Percentiles rank a stretch among this genome's conserved stretches.
Conservation (phyloP, 805 yeast species). For the Saccharomycopsis microspora region DNA sequence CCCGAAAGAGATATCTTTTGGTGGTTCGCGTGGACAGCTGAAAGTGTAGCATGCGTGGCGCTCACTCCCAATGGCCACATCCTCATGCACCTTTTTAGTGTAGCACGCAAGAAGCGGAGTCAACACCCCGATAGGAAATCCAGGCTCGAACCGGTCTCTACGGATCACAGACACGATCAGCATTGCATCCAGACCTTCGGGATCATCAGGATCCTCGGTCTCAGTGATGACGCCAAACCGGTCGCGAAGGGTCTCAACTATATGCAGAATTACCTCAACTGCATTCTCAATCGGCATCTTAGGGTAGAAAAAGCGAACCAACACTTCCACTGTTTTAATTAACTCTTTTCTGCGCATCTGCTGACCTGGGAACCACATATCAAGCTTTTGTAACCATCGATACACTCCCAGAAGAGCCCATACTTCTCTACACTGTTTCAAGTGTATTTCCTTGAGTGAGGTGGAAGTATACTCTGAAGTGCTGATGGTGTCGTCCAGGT, state of each 20-base stretch:
- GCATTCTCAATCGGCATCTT: background rate
- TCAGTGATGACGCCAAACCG: background rate
- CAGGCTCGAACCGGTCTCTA: background rate
- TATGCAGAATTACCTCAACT: background rate
- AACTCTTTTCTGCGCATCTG: slow-evolving; percentile 9
- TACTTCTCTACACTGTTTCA: slow-evolving; percentile 7
- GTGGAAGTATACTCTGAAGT: slow-evolving; percentile 1
- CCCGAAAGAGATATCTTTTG: background rate
- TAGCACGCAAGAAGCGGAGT: slow-evolving; percentile 3
- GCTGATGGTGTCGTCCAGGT: slow-evolving; percentile 8
- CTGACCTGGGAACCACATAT: slow-evolving; percentile 10
- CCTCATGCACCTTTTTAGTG: background rate
- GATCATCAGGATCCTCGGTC: background rate
- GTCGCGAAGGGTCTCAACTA: background rate
- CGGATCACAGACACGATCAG: background rate
- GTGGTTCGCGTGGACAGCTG: slow-evolving; percentile 10
- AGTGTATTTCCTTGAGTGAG: slow-evolving; percentile 5
- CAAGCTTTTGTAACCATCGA: slow-evolving; percentile 9
- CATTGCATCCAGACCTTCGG: slow-evolving; percentile 3
- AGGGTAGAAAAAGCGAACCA: slow-evolving; percentile 4
- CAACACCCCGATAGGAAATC: slow-evolving; percentile 6
- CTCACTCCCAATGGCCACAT: too few relatives aligned
- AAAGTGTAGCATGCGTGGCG: slow-evolving; percentile 5
- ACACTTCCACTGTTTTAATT: slow-evolving; percentile 1
- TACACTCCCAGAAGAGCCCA: slow-evolving; percentile 10